These are phyloP conservation scores for Durotheca rogersii DNA, from an alignment of 495 filamentous ascomycete species.

Conservation along the genomic window DNA sequence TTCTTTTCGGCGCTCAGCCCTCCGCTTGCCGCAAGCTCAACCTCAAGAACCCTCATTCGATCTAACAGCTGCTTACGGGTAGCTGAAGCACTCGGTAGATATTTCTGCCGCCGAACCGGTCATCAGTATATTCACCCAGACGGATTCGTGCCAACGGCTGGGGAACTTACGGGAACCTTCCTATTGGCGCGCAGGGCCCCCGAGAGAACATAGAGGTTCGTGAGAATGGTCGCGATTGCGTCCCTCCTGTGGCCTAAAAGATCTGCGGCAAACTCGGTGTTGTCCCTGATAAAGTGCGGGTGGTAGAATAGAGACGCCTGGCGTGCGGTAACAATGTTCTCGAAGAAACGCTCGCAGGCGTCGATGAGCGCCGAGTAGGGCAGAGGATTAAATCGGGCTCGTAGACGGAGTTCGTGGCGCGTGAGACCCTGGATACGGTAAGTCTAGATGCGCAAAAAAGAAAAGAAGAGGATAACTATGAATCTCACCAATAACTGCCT, in stretches of 20 bases:
- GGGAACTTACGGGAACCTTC: conserved; percentile 46
- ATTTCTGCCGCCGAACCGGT: conserved; percentile 30
- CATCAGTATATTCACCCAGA: neutral
- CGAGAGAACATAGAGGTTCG: conserved; percentile 59
- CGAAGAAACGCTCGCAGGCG: conserved; percentile 57
- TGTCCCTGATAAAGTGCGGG: conserved; percentile 46
- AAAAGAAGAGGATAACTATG: neutral
- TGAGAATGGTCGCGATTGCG: conserved; percentile 56
- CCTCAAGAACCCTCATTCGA: conserved; percentile 49
- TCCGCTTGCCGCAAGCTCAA: conserved; percentile 38
- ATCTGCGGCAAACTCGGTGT: conserved; percentile 42
- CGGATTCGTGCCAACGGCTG: neutral
- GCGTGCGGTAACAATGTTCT: conserved; percentile 57
- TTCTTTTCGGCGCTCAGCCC: conserved; percentile 25
- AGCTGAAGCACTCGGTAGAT: conserved; percentile 55
- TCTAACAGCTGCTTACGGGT: conserved; percentile 53
- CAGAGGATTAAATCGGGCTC: conserved; percentile 56
- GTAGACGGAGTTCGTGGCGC: conserved; percentile 58
- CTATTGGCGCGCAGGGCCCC: conserved; percentile 51
- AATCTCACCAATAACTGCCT: conserved; percentile 51
- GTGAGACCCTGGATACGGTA: conserved; percentile 44
- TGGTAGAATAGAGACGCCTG: conserved; percentile 60
- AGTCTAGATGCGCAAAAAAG: neutral
- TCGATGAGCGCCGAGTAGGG: conserved; percentile 58
- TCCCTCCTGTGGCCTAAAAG: conserved; percentile 54